phyloP scores from a whole-genome alignment of 805 yeast genomes.

The Candida maltosa region DNA sequence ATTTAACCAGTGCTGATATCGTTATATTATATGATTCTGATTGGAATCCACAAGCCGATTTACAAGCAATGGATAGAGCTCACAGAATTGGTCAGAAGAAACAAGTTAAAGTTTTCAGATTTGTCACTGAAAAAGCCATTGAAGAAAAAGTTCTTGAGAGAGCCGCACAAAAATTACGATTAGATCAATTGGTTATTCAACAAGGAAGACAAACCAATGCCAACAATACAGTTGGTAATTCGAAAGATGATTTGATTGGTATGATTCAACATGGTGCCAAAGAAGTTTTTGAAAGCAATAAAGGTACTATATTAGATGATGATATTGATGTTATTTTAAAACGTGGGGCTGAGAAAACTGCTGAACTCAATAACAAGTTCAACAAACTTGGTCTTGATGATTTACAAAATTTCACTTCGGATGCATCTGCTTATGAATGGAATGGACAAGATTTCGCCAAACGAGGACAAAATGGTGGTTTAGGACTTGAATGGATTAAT shows the following conservation, averaged over 20 bases:
- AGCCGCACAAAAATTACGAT: conserved; percentile 88
- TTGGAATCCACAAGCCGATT: conserved; percentile 98
- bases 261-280: conserved; percentile 98
- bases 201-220: conserved; percentile 62
- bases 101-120: conserved; percentile 88
- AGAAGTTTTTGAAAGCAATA: conserved; percentile 63
- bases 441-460: conserved; percentile 84
- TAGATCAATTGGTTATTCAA: conserved; percentile 94
- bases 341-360: conserved; percentile 80
- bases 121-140: conserved; percentile 92
- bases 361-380: conserved; percentile 74
- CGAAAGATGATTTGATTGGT: conserved; percentile 80
- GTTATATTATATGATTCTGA: conserved; percentile 89
- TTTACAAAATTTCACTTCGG: conserved; percentile 84
- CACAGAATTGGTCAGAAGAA: conserved; percentile 97
- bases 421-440: conserved; percentile 93
- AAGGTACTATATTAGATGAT: conserved; percentile 40
- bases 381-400: conserved; percentile 89
- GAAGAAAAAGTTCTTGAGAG: conserved; percentile 95
- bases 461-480: conserved; percentile 33
- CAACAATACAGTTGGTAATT: conserved; percentile 47
- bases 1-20: conserved; percentile 86
- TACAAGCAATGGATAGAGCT: conserved; percentile 98
- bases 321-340: conserved; percentile 83
- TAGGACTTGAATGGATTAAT: conserved; percentile 60